Evolutionary conservation across 2,329 filamentous ascomycete species (phyloP), one percentile per base, ranked within the genome.

Genomic region (Epichloe festucae): DNA sequence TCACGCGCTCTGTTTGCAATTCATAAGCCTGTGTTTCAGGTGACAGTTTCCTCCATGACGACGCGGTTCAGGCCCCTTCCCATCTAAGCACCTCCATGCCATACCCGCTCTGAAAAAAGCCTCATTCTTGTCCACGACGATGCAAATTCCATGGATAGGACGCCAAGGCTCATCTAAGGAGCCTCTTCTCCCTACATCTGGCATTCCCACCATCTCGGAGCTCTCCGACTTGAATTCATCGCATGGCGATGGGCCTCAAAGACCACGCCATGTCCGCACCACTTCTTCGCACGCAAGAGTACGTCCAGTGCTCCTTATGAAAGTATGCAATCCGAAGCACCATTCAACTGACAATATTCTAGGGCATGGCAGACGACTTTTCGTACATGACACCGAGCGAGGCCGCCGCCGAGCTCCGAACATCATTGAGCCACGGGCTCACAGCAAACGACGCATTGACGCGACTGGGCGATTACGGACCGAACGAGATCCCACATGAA

Each of bases 401-500:
- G 68, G 85, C 87, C 11, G 89, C 89, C 44, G 75, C 82, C 50
- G 82, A 81, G 57, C 73, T 97, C 50, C 77, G 83, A 57, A 94
- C 91, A 4, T 96, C 90, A n/a, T 73, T 95, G 27, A 81, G 77
- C 14, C 78, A 87, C 62, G 93, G 93, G 49, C 77, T 98, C 14
- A 82, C 87, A 5, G 84, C 87, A 0, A 78, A 82, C 44, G 89
- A 95, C 68, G 93, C 90, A 38, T 76, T 89, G 54, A 79, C 84
- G 52, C 82, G 91, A 62, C 76, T 95, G 55, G 79, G 84, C 62
- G 80, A 85, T 56, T 81, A 93, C 71, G 93, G 93, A 35, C 83
- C 86, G 31, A 98, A 98, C 68, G 93, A 98, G 69, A 85, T 98
- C 39, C 89, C 93, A 5, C 89, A 94, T 67, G 90, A 97, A 54